Evolutionary conservation across 345 rosid genomes (phyloP).

Genomic region (Draba incana): DNA sequence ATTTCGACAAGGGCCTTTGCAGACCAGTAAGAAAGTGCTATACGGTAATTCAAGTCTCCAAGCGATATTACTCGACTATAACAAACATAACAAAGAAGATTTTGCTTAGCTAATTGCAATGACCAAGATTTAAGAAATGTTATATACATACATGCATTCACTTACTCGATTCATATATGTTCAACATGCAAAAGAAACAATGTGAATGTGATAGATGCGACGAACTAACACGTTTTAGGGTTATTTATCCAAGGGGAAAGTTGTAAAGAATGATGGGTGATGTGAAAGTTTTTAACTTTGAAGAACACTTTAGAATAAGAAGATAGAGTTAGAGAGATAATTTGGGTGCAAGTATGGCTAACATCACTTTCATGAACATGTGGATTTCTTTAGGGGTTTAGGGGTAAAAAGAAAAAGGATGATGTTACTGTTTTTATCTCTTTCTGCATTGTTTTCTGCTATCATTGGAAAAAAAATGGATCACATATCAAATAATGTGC

Average conservation of each 20-base stretch:
- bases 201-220: conserved; percentile 13
- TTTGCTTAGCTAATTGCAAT: conserved; percentile 13
- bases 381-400: conserved; percentile 4
- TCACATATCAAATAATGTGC: conserved; percentile 18
- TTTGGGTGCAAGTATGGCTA: conserved; percentile 24
- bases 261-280: conserved; percentile 35
- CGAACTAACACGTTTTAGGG: not conserved
- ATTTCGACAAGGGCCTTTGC: conserved; percentile 98
- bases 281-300: conserved; percentile 36
- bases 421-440: conserved; percentile 34
- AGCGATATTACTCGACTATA: conserved; percentile 91
- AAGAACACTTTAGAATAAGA: conserved; percentile 20
- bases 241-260: conserved; percentile 15
- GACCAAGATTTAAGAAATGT: not conserved
- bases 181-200: conserved; percentile 11
- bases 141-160: not conserved
- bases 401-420: conserved; percentile 5
- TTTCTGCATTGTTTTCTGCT: conserved; percentile 30
- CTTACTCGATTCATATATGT: not conserved
- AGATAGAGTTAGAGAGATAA: not conserved
- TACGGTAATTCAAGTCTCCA: conserved; percentile 95
- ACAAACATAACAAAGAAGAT: conserved; percentile 16
- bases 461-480: not conserved
- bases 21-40: conserved; percentile 79
- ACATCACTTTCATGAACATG: conserved; percentile 40